Conservation (phyloP, 2,329 filamentous ascomycete species). For the Botrytis cinerea region DNA sequence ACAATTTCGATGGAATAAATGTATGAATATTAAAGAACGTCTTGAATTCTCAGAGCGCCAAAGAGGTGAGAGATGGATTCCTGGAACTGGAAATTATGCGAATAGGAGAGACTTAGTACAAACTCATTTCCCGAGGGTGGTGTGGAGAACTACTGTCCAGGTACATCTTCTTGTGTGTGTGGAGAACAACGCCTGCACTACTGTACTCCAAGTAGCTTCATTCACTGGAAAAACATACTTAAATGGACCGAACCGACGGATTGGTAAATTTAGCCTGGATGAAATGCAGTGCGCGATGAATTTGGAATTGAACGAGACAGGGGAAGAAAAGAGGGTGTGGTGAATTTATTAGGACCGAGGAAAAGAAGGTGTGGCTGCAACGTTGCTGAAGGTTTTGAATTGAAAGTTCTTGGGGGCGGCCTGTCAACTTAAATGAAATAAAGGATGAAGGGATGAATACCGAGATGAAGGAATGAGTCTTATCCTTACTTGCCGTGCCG, state of each 20-base stretch:
- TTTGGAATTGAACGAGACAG: neutral
- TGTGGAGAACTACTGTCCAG: neutral
- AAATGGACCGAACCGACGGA: neutral
- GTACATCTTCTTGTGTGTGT: neutral
- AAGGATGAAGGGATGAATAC: neutral
- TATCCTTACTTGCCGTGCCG: neutral
- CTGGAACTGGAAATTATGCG: neutral
- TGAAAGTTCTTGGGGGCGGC: neutral
- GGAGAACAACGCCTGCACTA: neutral
- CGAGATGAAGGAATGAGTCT: conserved; percentile 1
- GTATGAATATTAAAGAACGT: neutral
- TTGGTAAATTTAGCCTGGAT: neutral
- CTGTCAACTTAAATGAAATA: neutral
- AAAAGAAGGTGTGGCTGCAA: neutral
- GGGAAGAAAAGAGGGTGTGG: neutral
- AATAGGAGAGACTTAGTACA: neutral
- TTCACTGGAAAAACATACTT: neutral
- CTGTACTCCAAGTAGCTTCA: neutral
- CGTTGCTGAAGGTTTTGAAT: neutral
- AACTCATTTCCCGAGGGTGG: neutral
- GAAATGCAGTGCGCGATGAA: neutral
- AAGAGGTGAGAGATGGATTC: neutral
- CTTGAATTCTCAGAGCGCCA: neutral
- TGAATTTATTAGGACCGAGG: neutral
- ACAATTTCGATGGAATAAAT: neutral